Percentiles rank a stretch among this genome's conserved stretches.
Evolutionary conservation across 2,329 filamentous ascomycete species (phyloP).

Genomic region (Colletotrichum gloeosporioides): DNA sequence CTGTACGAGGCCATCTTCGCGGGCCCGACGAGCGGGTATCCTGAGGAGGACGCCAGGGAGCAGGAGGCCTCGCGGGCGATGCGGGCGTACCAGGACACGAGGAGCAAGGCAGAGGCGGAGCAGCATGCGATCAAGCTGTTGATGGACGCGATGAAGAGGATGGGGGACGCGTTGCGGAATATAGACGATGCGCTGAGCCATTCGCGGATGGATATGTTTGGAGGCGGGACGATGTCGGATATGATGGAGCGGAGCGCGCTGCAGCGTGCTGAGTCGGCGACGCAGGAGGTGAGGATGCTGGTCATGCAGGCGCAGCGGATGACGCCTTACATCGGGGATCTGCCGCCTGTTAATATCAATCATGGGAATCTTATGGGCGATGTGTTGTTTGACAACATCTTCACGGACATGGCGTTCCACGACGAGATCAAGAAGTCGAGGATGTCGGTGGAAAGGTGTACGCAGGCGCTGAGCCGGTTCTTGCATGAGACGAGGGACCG

Average conservation of each 20-base stretch:
- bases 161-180: slow-evolving; percentile 38
- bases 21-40: slow-evolving; percentile 56
- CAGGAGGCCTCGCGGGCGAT: slow-evolving; percentile 36
- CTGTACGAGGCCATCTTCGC: slow-evolving; percentile 60
- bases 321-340: slow-evolving; percentile 39
- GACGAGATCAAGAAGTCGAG: slow-evolving; percentile 53
- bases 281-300: slow-evolving; percentile 44
- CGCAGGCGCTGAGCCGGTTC: slow-evolving; percentile 35
- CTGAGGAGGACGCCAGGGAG: slow-evolving; percentile 58
- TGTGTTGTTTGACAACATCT: slow-evolving; percentile 61
- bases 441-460: slow-evolving; percentile 38
- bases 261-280: slow-evolving; percentile 47
- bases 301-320: slow-evolving; percentile 44
- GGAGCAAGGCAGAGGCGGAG: slow-evolving; percentile 42
- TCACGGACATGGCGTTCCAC: slow-evolving; percentile 57
- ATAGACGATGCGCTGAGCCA: slow-evolving; percentile 47
- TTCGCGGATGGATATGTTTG: slow-evolving; percentile 53
- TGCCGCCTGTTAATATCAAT: slow-evolving; percentile 48
- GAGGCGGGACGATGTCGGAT: slow-evolving; percentile 51
- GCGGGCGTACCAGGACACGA: slow-evolving; percentile 41
- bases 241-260: slow-evolving; percentile 61
- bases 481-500: slow-evolving; percentile 35
- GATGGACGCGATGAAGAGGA: slow-evolving; percentile 38
- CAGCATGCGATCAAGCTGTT: slow-evolving; percentile 45
- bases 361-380: slow-evolving; percentile 53